Conservation (phyloP, 257 asterid genomes). For the Lycium ferocissimum region DNA sequence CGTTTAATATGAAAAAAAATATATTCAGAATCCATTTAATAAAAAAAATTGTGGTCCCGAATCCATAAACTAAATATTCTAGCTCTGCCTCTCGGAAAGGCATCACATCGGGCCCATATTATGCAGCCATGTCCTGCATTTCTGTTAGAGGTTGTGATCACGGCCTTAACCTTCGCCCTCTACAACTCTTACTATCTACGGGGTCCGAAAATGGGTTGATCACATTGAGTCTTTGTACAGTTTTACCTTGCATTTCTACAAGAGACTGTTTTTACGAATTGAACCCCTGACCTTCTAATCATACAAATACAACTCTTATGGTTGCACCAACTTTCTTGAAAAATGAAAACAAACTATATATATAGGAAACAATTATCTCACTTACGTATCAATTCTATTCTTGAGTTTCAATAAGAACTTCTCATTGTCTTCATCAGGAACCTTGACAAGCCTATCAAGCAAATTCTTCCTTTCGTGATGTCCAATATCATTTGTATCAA, state of each 20-base stretch:
- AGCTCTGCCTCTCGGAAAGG: too few relatives aligned
- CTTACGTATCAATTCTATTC: constrained; percentile 60
- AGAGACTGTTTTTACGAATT: not conserved
- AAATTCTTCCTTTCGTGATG: constrained; percentile 48
- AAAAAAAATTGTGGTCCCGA: too few relatives aligned
- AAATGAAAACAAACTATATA: not conserved
- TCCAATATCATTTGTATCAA: constrained; percentile 19
- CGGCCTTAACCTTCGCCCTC: too few relatives aligned
- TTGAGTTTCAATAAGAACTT: constrained; percentile 63
- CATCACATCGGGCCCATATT: not conserved
- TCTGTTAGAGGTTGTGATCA: too few relatives aligned
- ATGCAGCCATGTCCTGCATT: too few relatives aligned
- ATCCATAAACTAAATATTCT: too few relatives aligned
- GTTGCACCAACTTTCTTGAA: not conserved
- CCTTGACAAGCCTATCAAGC: constrained; percentile 63
- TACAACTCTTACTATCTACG: too few relatives aligned
- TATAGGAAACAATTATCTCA: not conserved
- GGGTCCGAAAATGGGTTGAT: too few relatives aligned
- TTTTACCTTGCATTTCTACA: not conserved
- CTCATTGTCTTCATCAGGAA: constrained; percentile 74
- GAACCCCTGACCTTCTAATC: not conserved
- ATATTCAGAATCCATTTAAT: too few relatives aligned
- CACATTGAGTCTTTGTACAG: too few relatives aligned
- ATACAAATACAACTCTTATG: not conserved
- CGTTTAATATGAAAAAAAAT: too few relatives aligned